phyloP scores from a whole-genome alignment of 305 asterid genomes.

The Fraxinus sp. region DNA sequence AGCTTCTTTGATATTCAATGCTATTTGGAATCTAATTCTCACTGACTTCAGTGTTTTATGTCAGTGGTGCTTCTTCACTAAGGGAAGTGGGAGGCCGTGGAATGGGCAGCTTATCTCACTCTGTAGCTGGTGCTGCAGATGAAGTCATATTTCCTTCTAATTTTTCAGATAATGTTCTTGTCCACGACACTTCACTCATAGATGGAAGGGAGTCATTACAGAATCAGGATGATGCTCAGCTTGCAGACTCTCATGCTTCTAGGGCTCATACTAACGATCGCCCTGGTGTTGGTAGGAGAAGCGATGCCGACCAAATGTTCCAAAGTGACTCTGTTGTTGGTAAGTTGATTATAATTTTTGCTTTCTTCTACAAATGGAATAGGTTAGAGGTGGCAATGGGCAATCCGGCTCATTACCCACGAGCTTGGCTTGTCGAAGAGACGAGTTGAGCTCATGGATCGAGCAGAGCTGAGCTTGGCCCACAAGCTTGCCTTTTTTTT shows the following conservation, averaged over 20 bases:
- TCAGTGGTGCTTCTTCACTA: slow-evolving; percentile 42
- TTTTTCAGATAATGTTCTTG: slow-evolving; percentile 30
- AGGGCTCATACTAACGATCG: slow-evolving; percentile 29
- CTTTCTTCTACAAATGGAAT: neutral
- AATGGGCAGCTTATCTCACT: slow-evolving; percentile 29
- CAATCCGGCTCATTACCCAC: too few relatives aligned
- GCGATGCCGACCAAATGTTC: slow-evolving; percentile 29
- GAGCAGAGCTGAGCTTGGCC: too few relatives aligned
- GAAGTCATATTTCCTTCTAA: slow-evolving; percentile 34
- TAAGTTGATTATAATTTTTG: slow-evolving; percentile 30
- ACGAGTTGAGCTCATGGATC: too few relatives aligned
- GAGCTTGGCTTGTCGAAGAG: too few relatives aligned
- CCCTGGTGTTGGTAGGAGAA: slow-evolving; percentile 40
- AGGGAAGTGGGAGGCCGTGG: slow-evolving; percentile 20
- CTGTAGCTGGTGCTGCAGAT: slow-evolving; percentile 34
- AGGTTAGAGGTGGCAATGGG: neutral
- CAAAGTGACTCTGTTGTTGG: slow-evolving; percentile 37
- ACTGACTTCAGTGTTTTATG: slow-evolving; percentile 29
- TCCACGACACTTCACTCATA: slow-evolving; percentile 30
- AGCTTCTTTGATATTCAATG: slow-evolving; percentile 26
- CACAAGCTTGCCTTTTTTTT: too few relatives aligned
- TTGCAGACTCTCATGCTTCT: slow-evolving; percentile 40
- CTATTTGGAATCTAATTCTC: slow-evolving; percentile 9
- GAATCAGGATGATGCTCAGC: slow-evolving; percentile 31
- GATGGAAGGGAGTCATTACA: slow-evolving; percentile 39